Percentiles rank a stretch among this genome's conserved stretches.
Conservation (phyloP, 2,329 filamentous ascomycete genomes). For the Ophiostoma triangulosporum region DNA sequence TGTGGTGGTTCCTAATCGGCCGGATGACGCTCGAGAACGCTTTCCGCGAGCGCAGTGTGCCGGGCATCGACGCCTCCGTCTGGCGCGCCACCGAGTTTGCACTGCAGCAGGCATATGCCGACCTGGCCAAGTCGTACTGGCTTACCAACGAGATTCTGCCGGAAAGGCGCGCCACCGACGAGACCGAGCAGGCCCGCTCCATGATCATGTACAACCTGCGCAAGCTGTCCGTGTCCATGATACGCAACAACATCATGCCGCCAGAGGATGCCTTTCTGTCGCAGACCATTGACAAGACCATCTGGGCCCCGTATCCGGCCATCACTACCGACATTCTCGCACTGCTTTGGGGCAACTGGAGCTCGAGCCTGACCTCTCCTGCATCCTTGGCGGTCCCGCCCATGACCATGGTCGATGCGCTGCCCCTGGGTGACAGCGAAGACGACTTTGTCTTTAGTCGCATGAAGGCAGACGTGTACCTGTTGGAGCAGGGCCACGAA, state of each 20-base stretch:
- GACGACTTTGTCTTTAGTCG: constrained; percentile 68
- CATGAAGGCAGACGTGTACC: constrained; percentile 57
- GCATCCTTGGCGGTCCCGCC: constrained; percentile 32
- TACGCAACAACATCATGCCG: constrained; percentile 66
- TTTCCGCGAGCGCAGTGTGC: constrained; percentile 49
- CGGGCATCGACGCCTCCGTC: constrained; percentile 30
- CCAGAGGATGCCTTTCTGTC: constrained; percentile 55
- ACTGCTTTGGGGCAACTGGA: constrained; percentile 51
- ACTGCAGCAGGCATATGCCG: constrained; percentile 67
- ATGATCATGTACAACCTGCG: constrained; percentile 51
- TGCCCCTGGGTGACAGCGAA: constrained; percentile 64
- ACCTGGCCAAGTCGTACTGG: constrained; percentile 79
- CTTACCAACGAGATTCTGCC: constrained; percentile 45
- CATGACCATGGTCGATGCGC: constrained; percentile 48
- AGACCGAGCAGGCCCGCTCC: constrained; percentile 40
- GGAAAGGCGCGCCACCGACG: constrained; percentile 32
- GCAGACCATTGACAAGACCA: constrained; percentile 63
- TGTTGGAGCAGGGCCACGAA: constrained; percentile 60
- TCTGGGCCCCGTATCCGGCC: constrained; percentile 68
- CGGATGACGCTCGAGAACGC: constrained; percentile 60
- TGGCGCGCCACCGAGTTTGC: constrained; percentile 37
- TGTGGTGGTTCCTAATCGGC: constrained; percentile 87
- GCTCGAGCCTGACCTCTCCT: constrained; percentile 33
- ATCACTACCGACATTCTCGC: constrained; percentile 59
- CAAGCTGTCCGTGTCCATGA: constrained; percentile 70